Evolutionary conservation across 768 basidiomycete genomes (phyloP), one percentile per base, ranked within the genome.

Genomic region (Pholiota microspora): DNA sequence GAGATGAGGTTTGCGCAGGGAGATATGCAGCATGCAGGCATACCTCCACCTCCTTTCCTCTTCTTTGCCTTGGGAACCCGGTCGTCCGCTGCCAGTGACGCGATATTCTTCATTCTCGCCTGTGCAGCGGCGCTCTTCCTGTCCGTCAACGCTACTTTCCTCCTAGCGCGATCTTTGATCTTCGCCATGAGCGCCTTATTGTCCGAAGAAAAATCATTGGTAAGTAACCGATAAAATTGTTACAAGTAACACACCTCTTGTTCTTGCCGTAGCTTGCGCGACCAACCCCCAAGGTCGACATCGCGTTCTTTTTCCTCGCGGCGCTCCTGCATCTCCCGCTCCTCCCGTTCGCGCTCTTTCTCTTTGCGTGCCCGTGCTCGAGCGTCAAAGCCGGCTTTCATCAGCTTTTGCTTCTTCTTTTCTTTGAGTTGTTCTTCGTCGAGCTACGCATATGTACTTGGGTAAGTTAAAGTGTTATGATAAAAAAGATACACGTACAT

Each of bases 81-180:
- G 38, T 92, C 90, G 55, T 98, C 97, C 2, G 86, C 86, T 0
- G 97, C 96, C 34, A 99, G 75, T 44, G 83, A 88, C 0, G 96
- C 93, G 31, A 99, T 97, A 58, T 83, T 91, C 74, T 96, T 96
- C 96, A 98, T 97, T 59, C 95, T 76, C 27, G 89, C 91, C 69
- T 98, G 97, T 0, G 95, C 87, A 15, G 93, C 95, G 10, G 95
- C 92, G 60, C 92, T 94, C 73, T 98, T 97, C 49, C 97, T 76
- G 67, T 99, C 94, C 25, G 79, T 86, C 45, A 98, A 72, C 12
- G 94, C 94, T 0, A 87, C 89, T 64, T 83, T 88, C 40, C 89
- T 74, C 54, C 90, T 78, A 34, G 83, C 82, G 44, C 97, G 80
- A 18, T 92, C 92, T 63, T 89, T 92, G 71, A 98, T 93, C 60